Evolutionary conservation across 2,329 filamentous ascomycete genomes (phyloP).

Genomic region (Fusarium tuaranense): DNA sequence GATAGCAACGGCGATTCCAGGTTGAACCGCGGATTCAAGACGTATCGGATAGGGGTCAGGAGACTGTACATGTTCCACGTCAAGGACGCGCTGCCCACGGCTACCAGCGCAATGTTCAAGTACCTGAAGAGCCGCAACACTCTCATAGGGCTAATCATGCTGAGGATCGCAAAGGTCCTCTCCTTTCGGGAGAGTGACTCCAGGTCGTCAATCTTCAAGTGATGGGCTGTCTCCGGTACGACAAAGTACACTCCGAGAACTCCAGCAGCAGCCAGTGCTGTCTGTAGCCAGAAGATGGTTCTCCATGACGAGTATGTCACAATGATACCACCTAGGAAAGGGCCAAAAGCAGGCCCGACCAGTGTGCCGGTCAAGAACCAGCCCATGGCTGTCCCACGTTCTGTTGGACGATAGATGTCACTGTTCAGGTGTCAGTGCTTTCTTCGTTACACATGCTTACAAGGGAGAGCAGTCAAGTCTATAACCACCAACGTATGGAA

Average conservation of each 20-base stretch:
- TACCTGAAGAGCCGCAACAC: slow-evolving; percentile 74
- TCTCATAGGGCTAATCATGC: slow-evolving; percentile 75
- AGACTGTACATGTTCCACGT: slow-evolving; percentile 78
- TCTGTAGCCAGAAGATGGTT: slow-evolving; percentile 82
- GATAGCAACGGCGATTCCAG: slow-evolving; percentile 74
- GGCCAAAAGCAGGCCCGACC: slow-evolving; percentile 77
- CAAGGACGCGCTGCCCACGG: slow-evolving; percentile 69
- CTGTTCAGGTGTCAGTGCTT: slow-evolving; percentile 44
- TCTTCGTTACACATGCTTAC: not conserved
- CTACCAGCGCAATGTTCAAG: slow-evolving; percentile 73
- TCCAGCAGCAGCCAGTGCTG: slow-evolving; percentile 72
- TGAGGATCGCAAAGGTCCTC: slow-evolving; percentile 66
- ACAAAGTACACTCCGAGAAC: slow-evolving; percentile 72
- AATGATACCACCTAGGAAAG: slow-evolving; percentile 80
- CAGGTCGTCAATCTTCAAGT: slow-evolving; percentile 72
- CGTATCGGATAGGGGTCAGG: slow-evolving; percentile 76
- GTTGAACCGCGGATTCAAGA: slow-evolving; percentile 79
- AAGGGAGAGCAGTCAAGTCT: not conserved
- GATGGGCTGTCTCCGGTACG: slow-evolving; percentile 79
- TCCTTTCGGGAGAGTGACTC: slow-evolving; percentile 61
- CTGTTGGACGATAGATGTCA: slow-evolving; percentile 73
- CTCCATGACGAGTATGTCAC: slow-evolving; percentile 81
- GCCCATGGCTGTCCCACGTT: slow-evolving; percentile 77
- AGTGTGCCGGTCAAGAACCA: slow-evolving; percentile 80
- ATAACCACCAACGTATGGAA: not conserved